These are phyloP conservation scores for Benincasa hispida DNA, from an alignment of 306 rosid species.

Conservation along the genomic window DNA sequence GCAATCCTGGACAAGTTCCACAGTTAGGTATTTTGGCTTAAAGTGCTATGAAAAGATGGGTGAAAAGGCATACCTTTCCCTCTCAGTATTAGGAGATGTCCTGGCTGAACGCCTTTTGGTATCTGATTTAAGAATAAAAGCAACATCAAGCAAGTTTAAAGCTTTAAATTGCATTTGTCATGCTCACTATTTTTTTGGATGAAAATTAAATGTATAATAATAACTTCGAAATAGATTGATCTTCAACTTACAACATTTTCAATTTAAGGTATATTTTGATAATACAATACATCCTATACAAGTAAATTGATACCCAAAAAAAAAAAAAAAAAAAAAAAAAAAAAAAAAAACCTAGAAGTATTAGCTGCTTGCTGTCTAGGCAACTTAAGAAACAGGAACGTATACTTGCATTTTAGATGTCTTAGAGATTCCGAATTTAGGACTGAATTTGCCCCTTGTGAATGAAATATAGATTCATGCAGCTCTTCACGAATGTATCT, in stretches of 20 bases:
- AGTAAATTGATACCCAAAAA: not conserved
- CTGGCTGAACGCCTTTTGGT: constrained; percentile 89
- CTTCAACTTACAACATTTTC: not conserved
- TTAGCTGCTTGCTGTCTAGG: not conserved
- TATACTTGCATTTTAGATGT: not conserved
- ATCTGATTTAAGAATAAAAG: constrained; percentile 43
- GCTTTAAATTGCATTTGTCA: not conserved
- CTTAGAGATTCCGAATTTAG: not conserved
- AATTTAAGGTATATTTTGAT: not conserved
- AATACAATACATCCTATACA: not conserved
- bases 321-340: no score
- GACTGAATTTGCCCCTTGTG: not conserved
- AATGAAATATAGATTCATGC: no score
- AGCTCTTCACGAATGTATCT: not conserved
- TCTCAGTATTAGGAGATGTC: constrained; percentile 66
- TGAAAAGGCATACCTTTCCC: constrained; percentile 55
- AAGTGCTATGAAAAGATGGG: constrained; percentile 6
- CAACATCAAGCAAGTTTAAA: constrained; percentile 13
- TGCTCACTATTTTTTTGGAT: not conserved
- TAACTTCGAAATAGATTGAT: not conserved
- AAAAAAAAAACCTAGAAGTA: not conserved
- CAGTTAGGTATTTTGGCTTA: not conserved
- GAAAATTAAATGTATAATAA: not conserved
- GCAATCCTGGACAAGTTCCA: constrained; percentile 39
- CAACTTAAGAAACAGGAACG: not conserved